Base-by-base conservation (phyloP, 257 asterid genomes). In the Rhazya stricta region DNA sequence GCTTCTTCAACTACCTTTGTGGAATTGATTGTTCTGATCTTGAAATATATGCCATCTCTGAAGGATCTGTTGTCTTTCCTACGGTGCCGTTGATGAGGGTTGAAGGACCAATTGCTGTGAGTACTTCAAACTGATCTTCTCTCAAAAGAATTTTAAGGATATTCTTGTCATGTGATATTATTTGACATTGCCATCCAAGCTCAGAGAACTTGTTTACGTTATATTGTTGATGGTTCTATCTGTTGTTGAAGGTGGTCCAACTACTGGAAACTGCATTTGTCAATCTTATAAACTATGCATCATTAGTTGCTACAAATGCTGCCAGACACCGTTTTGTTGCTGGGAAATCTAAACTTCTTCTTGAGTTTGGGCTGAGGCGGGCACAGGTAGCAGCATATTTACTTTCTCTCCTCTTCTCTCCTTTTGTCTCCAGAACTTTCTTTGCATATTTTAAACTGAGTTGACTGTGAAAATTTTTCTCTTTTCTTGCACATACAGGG, bases 271-370 rank as follows among this genome's bases (percentile, higher is more conserved):
- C 99, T 34, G 93, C 98, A 68, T 89, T 95, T 73, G 86, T 95
- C 67, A 95, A 92, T 81, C 96, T 95, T 67, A 86, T 91, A 67
- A 95, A 94, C 77, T 94, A 86, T 80, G 97, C 98, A 53, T 94
- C 99, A n/a, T 75, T 94, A 81, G 99, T 94, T 73, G 94, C 98
- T 51, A 95, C 99, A 18, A 95, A 95, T 81, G 99, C 98, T 80
- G 97, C 99, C 69, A 92, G 99, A 82, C 97, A 92, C 78, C 99
- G 97, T 63, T 89, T 91, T 85, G 99, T 92, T 83, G 99, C 98
- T 81, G 98, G 98, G 82, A 91, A 91, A 83, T 88, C 94, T 78
- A 95, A 95, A 82, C 83, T 84, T 73, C 98, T 95, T 82, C 96
- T 95, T 82, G 99, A 95, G 84, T 95, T 92, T 83, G 98, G 99